phyloP scores from a whole-genome alignment of 768 basidiomycete genomes.

The Rubroboletus pulcherrimus region DNA sequence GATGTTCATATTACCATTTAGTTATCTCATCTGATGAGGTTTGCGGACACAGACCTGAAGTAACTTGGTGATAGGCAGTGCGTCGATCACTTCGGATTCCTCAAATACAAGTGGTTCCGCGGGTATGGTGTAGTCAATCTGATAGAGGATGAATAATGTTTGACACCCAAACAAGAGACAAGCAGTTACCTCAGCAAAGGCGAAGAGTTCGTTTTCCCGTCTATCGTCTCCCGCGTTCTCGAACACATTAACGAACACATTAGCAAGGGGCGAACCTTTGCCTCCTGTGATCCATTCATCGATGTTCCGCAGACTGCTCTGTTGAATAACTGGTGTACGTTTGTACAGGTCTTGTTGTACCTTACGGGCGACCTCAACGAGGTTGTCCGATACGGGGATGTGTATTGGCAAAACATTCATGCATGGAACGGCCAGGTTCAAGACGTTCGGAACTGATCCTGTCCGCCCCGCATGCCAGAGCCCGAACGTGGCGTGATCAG shows the following conservation, averaged over 20 bases:
- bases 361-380: conserved; percentile 28
- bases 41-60: conserved; percentile 21
- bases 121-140: conserved; percentile 39
- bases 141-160: not conserved
- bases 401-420: conserved; percentile 42
- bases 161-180: not conserved
- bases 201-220: conserved; percentile 20
- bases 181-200: conserved; percentile 34
- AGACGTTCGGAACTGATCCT: conserved; percentile 32
- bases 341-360: conserved; percentile 36
- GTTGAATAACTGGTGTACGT: conserved; percentile 40
- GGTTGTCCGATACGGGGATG: conserved; percentile 20
- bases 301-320: conserved; percentile 36
- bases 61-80: conserved; percentile 20
- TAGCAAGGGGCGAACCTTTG: conserved; percentile 33
- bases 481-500: conserved; percentile 36
- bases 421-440: conserved; percentile 41
- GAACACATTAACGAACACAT: conserved; percentile 44
- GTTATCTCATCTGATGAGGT: not conserved
- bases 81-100: conserved; percentile 12
- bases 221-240: conserved; percentile 30
- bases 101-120: conserved; percentile 2
- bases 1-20: not conserved
- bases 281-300: conserved; percentile 35
- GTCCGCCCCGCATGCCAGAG: conserved; percentile 48